These are phyloP conservation scores for Mucor piriformis DNA, from an alignment of 371 early-diverging fungal genomes.

Conservation along the genomic window DNA sequence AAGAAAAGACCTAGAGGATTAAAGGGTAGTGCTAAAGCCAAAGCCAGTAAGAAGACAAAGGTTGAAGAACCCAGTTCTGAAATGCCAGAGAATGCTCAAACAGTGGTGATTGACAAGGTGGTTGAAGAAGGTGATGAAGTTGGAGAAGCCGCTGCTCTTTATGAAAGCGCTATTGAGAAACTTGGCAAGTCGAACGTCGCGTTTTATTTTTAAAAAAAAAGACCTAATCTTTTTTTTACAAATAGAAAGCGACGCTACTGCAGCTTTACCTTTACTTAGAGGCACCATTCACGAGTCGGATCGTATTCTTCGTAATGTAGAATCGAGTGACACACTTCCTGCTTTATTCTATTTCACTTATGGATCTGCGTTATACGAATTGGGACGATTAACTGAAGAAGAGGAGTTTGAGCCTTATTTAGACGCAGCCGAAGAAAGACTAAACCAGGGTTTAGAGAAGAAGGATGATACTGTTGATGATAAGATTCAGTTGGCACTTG, in stretches of 20 bases:
- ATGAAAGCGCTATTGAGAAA: slow-evolving; percentile 48
- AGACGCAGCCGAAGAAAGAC: slow-evolving; percentile 50
- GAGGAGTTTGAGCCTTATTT: slow-evolving; percentile 49
- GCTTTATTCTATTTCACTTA: slow-evolving; percentile 58
- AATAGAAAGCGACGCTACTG: slow-evolving; percentile 28
- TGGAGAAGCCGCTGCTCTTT: slow-evolving; percentile 49
- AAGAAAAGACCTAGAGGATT: slow-evolving; percentile 58
- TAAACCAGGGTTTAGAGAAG: slow-evolving; percentile 22
- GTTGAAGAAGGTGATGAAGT: slow-evolving; percentile 59
- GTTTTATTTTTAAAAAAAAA: background rate
- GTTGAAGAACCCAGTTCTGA: slow-evolving; percentile 17
- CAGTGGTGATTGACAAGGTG: slow-evolving; percentile 50
- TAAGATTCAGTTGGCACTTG: slow-evolving; percentile 38
- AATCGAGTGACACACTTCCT: slow-evolving; percentile 34
- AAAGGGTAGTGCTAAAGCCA: slow-evolving; percentile 37
- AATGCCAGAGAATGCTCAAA: slow-evolving; percentile 45
- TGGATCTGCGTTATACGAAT: slow-evolving; percentile 59
- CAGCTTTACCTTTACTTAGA: slow-evolving; percentile 48
- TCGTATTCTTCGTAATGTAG: slow-evolving; percentile 62
- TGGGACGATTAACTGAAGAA: slow-evolving; percentile 49
- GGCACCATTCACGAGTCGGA: slow-evolving; percentile 68
- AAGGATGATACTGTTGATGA: slow-evolving; percentile 16
- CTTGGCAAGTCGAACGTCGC: slow-evolving; percentile 30
- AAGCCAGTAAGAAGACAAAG: slow-evolving; percentile 47
- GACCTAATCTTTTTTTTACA: background rate